Evolutionary conservation across 2,329 filamentous ascomycete genomes (phyloP), one percentile per base, ranked within the genome.

Genomic region (Beauveria rudraprayagi): DNA sequence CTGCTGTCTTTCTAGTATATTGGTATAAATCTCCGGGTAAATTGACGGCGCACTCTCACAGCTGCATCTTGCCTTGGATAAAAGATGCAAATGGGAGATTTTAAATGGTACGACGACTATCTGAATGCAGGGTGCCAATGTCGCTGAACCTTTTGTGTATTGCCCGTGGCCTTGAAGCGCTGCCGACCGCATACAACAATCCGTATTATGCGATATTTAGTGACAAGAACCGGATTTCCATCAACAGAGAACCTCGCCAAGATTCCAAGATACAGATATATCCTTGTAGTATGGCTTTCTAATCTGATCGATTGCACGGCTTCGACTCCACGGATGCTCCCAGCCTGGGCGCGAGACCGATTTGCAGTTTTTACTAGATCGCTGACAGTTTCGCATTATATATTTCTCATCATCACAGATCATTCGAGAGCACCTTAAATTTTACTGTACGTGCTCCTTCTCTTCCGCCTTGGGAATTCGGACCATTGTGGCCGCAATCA

Each of bases 371-470:
- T 22, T 28, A 28, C 28, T 2, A 28, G 28, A 28, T 28, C 8
- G 28, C 28, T 28, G 28, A 28, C 3, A 30, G 10, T 30, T 30
- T 30, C 10, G 30, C 30, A 5, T 11, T 10, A 11, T 34, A 34
- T 34, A 30, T 3, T 5, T 34, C 3, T 34, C 11, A 3, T 34
- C 30, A 34, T 10, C 9, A 30, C 9, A 10, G 9, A 30, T 30
- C 28, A 30, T 30, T 30, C 1, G 34, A 4, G 34, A 34, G 34
- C 34, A 14, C 34, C 14, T 14, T 11, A 17, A 37, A 3, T 7
- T 60, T 70, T 51, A 61, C 30, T 61, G 62, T 16, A 63, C 62
- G 26, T 61, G 62, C 24, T 63, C 62, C 24, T 61, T 63, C 22
- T 63, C 62, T 26, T 61, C 62, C 6, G 62, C 59, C 22, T 58